Conservation (phyloP, 2,329 filamentous ascomycete genomes). For the Fusarium verrucosum region DNA sequence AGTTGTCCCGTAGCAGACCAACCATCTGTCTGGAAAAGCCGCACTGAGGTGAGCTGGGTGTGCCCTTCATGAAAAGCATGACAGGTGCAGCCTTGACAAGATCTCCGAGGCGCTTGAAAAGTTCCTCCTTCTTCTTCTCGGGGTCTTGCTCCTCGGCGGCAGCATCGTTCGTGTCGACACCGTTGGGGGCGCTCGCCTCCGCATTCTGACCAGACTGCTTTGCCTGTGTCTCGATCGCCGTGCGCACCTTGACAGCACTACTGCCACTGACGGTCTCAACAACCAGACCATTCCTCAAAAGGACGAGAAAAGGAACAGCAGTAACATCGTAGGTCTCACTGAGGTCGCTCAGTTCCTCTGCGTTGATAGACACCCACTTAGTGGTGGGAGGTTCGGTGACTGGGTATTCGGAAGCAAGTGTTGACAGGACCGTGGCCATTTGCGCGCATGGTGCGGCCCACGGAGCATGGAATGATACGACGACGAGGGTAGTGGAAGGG, state of each 20-base stretch:
- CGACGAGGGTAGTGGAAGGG: constrained; percentile 74
- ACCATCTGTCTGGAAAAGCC: constrained; percentile 95
- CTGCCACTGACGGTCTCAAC: constrained; percentile 90
- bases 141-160: constrained; percentile 61
- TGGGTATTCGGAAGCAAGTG: constrained; percentile 87
- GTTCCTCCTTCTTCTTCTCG: constrained; percentile 78
- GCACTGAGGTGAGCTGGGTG: constrained; percentile 84
- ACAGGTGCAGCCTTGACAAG: constrained; percentile 95
- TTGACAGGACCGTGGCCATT: constrained; percentile 86
- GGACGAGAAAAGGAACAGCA: constrained; percentile 90
- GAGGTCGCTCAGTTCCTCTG: constrained; percentile 91
- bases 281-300: constrained; percentile 77
- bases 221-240: constrained; percentile 85
- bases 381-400: constrained; percentile 71
- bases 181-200: constrained; percentile 50
- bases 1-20: constrained; percentile 83
- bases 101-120: constrained; percentile 81
- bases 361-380: constrained; percentile 90
- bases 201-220: constrained; percentile 54
- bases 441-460: constrained; percentile 97
- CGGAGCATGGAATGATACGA: constrained; percentile 94
- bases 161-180: constrained; percentile 50
- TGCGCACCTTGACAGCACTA: constrained; percentile 85
- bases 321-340: constrained; percentile 94
- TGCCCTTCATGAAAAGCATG: constrained; percentile 99